Conservation (phyloP, 495 filamentous ascomycete genomes). For the Aspergillus egyptiacus region DNA sequence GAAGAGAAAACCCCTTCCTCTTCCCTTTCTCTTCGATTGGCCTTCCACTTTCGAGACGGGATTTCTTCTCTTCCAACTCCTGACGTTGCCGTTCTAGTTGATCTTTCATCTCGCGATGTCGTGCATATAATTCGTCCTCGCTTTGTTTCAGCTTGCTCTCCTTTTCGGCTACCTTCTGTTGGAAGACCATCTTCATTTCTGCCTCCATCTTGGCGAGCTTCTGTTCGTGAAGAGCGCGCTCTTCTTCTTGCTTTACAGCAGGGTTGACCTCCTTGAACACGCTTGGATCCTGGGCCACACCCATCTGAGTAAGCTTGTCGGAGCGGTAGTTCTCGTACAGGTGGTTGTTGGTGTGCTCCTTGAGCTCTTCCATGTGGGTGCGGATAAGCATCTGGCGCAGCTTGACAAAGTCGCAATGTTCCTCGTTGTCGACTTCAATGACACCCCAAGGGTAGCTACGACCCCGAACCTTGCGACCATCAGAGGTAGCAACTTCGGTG, state of each 20-base stretch:
- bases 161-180: constrained; percentile 99
- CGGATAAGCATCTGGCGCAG: constrained; percentile 99
- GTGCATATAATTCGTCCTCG: constrained; percentile 96
- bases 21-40: constrained; percentile 91
- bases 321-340: constrained; percentile 99
- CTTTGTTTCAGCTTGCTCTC: constrained; percentile 98
- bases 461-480: constrained; percentile 93
- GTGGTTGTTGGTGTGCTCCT: constrained; percentile 99
- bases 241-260: constrained; percentile 99
- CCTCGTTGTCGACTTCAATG: constrained; percentile 99
- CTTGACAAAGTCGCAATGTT: constrained; percentile 99
- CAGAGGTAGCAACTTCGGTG: constrained; percentile 78
- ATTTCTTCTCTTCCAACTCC: constrained; percentile 97
- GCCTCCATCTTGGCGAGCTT: constrained; percentile 99
- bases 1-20: constrained; percentile 97
- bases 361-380: constrained; percentile 99
- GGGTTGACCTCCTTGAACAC: constrained; percentile 99
- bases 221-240: constrained; percentile 95
- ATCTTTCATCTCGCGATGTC: constrained; percentile 99
- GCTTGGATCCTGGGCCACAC: constrained; percentile 94
- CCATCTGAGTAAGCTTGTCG: constrained; percentile 97
- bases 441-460: constrained; percentile 97
- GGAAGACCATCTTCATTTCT: constrained; percentile 99
- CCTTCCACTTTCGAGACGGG: constrained; percentile 83
- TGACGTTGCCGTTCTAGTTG: constrained; percentile 89